Evolutionary conservation across 2,329 filamentous ascomycete genomes (phyloP), one percentile per base, ranked within the genome.

Genomic region (Microascus cirrosus): DNA sequence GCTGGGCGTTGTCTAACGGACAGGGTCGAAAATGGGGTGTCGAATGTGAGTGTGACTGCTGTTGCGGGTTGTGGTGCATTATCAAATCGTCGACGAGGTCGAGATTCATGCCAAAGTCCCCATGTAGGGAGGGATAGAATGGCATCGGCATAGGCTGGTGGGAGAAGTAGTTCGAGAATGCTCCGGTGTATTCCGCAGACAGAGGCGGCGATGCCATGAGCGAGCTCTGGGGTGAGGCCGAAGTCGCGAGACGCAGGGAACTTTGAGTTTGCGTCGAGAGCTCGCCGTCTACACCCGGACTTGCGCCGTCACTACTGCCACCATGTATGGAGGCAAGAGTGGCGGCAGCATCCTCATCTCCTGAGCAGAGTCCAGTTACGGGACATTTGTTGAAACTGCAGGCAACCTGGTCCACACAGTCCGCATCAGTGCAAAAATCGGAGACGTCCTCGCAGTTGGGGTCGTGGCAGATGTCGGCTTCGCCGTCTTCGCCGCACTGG

Each of bases 361-460:
- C 65, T 53, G 66, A 65, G 7, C 59, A 58, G 34, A 61, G 53
- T 5, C 54, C 53, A 15, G 54, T 53, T 22, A 56, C 50, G 39
- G 59, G 60, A 22, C 61, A 62, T 20, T 57, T 48, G 52, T 56
- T 35, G 18, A 59, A 34, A 24, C 60, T 57, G 55, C 61, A 63
- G 2, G 57, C 45, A 15, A 66, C 62, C 36, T 68, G 65, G 25
- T 60, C 62, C 32, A 68, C 60, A 59, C 72, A 74, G 59, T 66
- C 64, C 15, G 61, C 63, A 57, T 74, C 68, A 20, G 64, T 70
- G 60, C 73, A 77, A 35, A 73, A 63, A 36, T 73, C 69, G 18
- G 69, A 65, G 32, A 67, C 62, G 25, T 59, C 61, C 22, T 62
- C 62, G 61, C 72, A 74, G 7, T 66, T 64, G 36, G 67, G 65